These are phyloP conservation scores for Herpetomonas samuelpessoai DNA, from an alignment of 208 protist genomes.

Conservation along the genomic window DNA sequence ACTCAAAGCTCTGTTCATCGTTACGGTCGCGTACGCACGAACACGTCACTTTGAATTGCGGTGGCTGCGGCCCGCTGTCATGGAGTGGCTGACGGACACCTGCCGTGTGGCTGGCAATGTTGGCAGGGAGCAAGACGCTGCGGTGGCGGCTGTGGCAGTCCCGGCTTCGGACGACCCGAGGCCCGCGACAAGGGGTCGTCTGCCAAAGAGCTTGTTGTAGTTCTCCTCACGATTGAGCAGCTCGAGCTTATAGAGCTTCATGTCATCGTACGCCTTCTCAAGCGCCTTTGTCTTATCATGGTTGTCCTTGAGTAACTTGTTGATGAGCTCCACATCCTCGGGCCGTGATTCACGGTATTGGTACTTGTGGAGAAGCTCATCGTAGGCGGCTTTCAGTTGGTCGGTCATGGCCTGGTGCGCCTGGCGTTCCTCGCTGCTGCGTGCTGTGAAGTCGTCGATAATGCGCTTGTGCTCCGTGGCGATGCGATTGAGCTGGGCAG, in stretches of 20 bases:
- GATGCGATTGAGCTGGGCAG: constrained; percentile 24
- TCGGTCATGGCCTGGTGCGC: constrained; percentile 29
- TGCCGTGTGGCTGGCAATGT: too few species aligned
- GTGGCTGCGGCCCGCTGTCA: too few species aligned
- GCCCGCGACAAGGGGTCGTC: constrained; percentile 53
- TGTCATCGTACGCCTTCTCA: constrained; percentile 81
- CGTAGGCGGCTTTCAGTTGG: constrained; percentile 35
- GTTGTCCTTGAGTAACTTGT: constrained; percentile 76
- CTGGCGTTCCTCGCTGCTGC: constrained; percentile 36
- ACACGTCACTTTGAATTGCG: too few species aligned
- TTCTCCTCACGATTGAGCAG: constrained; percentile 94
- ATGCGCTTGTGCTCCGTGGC: constrained; percentile 35
- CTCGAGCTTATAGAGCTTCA: constrained; percentile 93
- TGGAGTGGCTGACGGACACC: too few species aligned
- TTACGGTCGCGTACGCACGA: too few species aligned
- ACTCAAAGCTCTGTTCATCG: too few species aligned
- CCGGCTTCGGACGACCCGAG: too few species aligned
- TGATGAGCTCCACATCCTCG: constrained; percentile 90
- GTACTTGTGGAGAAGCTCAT: constrained; percentile 87
- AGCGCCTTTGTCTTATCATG: constrained; percentile 69
- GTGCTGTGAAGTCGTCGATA: constrained; percentile 46
- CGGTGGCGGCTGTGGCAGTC: too few species aligned
- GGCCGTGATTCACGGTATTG: constrained; percentile 86
- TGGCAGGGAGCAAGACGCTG: too few species aligned
- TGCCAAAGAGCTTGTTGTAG: constrained; percentile 93